phyloP scores from a whole-genome alignment of 306 rosid genomes.

The Corylus heterophylla region DNA sequence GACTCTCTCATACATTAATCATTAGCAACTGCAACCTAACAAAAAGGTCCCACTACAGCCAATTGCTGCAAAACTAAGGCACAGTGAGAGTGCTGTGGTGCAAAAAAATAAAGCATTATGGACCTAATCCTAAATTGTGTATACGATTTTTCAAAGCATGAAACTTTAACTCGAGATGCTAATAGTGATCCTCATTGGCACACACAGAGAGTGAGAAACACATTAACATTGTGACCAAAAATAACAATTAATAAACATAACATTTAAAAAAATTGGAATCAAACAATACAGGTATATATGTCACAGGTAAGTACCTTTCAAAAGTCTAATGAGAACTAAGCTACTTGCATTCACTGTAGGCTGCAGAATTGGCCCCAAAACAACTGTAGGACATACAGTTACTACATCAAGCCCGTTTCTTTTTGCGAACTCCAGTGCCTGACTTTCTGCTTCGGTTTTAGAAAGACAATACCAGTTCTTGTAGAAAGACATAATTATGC shows the following conservation, averaged over 20 bases:
- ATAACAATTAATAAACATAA: neutral
- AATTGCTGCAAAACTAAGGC: neutral
- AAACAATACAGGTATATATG: slow-evolving; percentile 6
- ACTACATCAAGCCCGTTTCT: slow-evolving; percentile 52
- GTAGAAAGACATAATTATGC: neutral
- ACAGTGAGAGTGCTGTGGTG: neutral
- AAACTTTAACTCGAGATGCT: neutral
- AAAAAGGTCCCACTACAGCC: neutral
- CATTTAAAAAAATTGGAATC: neutral
- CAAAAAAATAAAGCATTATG: too few relatives aligned
- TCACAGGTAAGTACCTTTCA: slow-evolving; percentile 42
- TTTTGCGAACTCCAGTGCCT: slow-evolving; percentile 52
- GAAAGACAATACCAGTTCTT: slow-evolving; percentile 79
- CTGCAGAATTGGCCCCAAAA: slow-evolving; percentile 64
- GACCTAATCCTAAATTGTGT: neutral
- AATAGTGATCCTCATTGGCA: neutral
- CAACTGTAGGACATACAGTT: slow-evolving; percentile 53
- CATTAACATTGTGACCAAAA: neutral
- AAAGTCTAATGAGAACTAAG: slow-evolving; percentile 47
- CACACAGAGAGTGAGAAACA: neutral
- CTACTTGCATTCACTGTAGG: slow-evolving; percentile 61
- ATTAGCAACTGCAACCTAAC: neutral
- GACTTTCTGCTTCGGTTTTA: slow-evolving; percentile 77
- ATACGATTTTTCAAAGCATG: neutral
- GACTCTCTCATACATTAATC: neutral